Conservation (phyloP, 805 yeast species). For the Kodamaea hsintzibuensis region DNA sequence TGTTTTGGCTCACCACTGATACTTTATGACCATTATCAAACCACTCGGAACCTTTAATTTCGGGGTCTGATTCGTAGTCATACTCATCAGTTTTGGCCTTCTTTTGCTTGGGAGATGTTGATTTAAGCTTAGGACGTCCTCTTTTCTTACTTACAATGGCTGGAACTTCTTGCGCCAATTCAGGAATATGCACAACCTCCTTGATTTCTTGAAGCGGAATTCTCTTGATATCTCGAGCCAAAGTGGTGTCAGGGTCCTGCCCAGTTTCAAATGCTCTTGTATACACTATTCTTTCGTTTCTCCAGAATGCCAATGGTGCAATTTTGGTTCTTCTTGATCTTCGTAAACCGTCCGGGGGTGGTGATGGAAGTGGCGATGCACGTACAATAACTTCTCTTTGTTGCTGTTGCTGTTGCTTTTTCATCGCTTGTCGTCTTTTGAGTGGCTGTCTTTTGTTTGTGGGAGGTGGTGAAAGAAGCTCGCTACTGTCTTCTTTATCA, state of each 20-base stretch:
- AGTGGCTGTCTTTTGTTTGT: conserved; percentile 14
- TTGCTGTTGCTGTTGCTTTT: conserved; percentile 3
- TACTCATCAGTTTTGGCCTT: conserved; percentile 13
- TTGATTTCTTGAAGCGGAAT: conserved; percentile 57
- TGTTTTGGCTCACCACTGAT: conserved; percentile 52
- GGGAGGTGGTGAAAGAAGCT: conserved; percentile 14
- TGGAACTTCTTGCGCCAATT: conserved; percentile 13
- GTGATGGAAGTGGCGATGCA: conserved; percentile 42
- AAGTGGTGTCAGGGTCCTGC: conserved; percentile 44
- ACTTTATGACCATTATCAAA: conserved; percentile 40
- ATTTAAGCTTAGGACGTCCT: conserved; percentile 17
- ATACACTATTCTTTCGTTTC: conserved; percentile 74
- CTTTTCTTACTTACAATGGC: conserved; percentile 12
- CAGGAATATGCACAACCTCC: conserved; percentile 56
- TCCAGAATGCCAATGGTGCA: conserved; percentile 81
- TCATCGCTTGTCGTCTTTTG: conserved; percentile 14
- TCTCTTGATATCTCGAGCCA: conserved; percentile 30
- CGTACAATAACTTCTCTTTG: conserved; percentile 3
- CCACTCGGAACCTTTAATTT: conserved; percentile 56
- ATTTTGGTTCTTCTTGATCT: conserved; percentile 66
- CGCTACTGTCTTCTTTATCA: conserved; percentile 27
- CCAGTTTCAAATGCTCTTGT: conserved; percentile 31
- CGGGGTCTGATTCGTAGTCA: conserved; percentile 41
- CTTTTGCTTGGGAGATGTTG: conserved; percentile 13
- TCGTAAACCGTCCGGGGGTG: conserved; percentile 52